Evolutionary conservation across 805 yeast genomes (phyloP), one percentile per base, ranked within the genome.

Genomic region (Monosporozyma unispora): DNA sequence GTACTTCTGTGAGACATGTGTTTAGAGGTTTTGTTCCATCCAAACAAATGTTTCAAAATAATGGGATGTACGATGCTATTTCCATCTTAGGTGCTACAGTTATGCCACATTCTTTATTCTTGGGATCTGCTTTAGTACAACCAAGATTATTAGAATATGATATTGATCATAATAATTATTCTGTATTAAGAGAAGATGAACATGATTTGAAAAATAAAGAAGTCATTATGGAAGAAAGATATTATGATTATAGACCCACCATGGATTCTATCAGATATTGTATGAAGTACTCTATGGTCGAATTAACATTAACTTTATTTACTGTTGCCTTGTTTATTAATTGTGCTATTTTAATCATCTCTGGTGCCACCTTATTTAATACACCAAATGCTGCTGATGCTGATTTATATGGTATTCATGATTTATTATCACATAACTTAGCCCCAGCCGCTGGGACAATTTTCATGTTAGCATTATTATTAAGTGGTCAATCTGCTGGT

Each of bases 51-150:
- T 69, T 72, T 43, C 79, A 77, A 54, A 78, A 76, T 57, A 75
- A 77, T 59, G 91, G 95, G 4, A 70, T 86, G 43, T 86, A 82
- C 58, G 70, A 84, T 39, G 81, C 90, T 23, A 75, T 88, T 54
- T 93, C 95, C 10, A 84, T 88, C 51, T 73, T 88, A 44, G 96
- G 96, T 51, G 96, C 96, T 12, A 88, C 96, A 0, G 96, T 88
- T 22, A 88, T 88, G 96, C 96, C 96, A 4, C 96, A 88, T 63
- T 82, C 90, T 2, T 70, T 88, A 44, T 88, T 86, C 61, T 70
- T 88, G 48, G 96, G 96, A 0, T 83, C 91, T 0, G 95, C 89
- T 12, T 71, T 87, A 49, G 96, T 87, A 9, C 95, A 88, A 65
- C 87, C 95, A 21, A 74, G 96, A 54, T 70, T 88, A 42, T 75